Base-by-base conservation (phyloP, 2,329 filamentous ascomycete species). In the Sordariomycetes sp. region DNA sequence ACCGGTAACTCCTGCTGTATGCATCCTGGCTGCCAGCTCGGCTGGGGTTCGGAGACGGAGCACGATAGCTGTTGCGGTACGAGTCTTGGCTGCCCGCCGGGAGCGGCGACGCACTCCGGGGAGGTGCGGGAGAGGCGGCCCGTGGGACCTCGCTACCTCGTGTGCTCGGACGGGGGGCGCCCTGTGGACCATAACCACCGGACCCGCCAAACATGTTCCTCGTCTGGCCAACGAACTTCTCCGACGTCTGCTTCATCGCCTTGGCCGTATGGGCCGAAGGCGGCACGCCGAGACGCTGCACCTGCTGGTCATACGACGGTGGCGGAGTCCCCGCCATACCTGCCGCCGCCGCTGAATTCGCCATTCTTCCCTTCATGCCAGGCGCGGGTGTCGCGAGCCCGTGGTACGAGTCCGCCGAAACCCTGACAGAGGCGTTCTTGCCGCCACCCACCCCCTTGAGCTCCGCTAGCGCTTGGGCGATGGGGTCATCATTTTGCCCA, bases 401-500 rank as follows among this genome's bases (percentile, higher is more conserved):
- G 67, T 95, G 90, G 71, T 96, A 97, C 61, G 89, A 86, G 70
- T 99, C 95, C 20, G 92, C 94, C n/a, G 94, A 96, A 60, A 96
- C 84, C n/a, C 95, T 85, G 54, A 82, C 79, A 3, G 86, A 86
- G 7, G 90, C 82, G 64, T 92, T 87, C 72, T 97, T 97, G 18
- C 77, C 81, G 14, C 88, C 77, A 0, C 78, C 79, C 4, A 92
- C 88, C 1, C 87, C 90, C 74, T 96, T 97, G 40, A 99, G 79
- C 66, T 99, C 93, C 12, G 93, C 94, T 8, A 99, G 79, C 25
- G 94, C 95, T 65, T 89, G 82, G 3, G 93, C 94, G 67, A 99
- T 96, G 0, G 94, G 94, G 66, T 99, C 94, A 18, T 80, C 72
- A 25, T 90, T 87, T 32, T 89, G 86, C 37, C 72, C 69, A 58